Evolutionary conservation across 179 eudicot species (phyloP).

Genomic region (Drosera spatulata): DNA sequence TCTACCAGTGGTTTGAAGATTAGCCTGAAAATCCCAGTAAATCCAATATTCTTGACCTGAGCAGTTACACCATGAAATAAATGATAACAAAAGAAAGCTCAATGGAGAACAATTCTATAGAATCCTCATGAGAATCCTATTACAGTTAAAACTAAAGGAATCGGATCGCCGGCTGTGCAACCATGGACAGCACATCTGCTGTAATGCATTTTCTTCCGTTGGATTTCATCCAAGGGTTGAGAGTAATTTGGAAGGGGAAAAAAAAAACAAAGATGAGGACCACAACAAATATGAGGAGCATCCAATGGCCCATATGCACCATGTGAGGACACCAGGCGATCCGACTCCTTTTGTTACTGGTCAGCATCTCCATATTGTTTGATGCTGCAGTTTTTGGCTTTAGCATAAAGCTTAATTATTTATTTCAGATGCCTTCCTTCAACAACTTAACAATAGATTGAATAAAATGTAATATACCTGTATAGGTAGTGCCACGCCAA

Average conservation of each 20-base stretch:
- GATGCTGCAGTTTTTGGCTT: not conserved
- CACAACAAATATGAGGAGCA: no score
- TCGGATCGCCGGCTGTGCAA: not conserved
- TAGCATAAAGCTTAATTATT: not conserved
- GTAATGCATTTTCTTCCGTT: no score
- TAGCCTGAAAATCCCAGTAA: slow-evolving; percentile 83
- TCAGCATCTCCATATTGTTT: not conserved
- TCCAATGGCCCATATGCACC: no score
- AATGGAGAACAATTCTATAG: no score
- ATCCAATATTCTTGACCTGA: slow-evolving; percentile 73
- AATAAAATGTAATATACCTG: slow-evolving; percentile 30
- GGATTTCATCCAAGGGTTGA: no score
- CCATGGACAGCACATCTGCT: not conserved
- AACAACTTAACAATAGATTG: not conserved
- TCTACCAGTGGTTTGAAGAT: slow-evolving; percentile 82
- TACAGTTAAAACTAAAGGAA: not conserved
- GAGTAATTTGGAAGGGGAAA: no score
- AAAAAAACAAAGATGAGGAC: no score
- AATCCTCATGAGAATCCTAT: not conserved
- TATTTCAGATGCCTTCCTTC: not conserved
- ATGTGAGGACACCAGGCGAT: no score
- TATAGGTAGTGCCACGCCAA: slow-evolving; percentile 71
- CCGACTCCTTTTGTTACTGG: no score
- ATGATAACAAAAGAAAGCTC: not conserved
- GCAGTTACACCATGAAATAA: slow-evolving; percentile 3